phyloP scores from a whole-genome alignment of 345 rosid genomes.

The Arabidopsis suecica region DNA sequence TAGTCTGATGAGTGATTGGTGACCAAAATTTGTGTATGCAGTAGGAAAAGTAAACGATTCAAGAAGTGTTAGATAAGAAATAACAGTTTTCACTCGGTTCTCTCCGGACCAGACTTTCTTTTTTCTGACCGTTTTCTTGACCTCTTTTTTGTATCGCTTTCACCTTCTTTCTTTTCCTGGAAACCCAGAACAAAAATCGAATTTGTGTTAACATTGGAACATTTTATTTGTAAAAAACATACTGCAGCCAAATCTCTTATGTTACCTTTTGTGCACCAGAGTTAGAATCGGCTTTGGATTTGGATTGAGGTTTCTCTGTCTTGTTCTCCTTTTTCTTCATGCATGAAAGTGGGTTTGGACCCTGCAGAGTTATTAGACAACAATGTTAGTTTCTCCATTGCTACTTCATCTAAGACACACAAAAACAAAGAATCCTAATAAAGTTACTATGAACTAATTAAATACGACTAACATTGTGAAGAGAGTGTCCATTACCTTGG shows the following conservation, averaged over 20 bases:
- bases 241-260: neutral
- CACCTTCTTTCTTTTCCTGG: constrained; percentile 32
- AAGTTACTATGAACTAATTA: neutral
- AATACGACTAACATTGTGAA: neutral
- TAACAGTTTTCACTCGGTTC: constrained; percentile 16
- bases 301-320: constrained; percentile 40
- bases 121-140: constrained; percentile 32
- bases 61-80: neutral
- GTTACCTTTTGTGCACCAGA: constrained; percentile 49
- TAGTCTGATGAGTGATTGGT: neutral
- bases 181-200: neutral
- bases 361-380: constrained; percentile 56
- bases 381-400: constrained; percentile 14
- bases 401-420: neutral
- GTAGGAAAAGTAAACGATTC: neutral
- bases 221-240: constrained; percentile 2
- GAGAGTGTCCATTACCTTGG: constrained; percentile 56
- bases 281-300: constrained; percentile 31
- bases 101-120: constrained; percentile 31
- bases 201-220: neutral
- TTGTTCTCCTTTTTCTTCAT: constrained; percentile 62
- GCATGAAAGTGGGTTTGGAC: constrained; percentile 86
- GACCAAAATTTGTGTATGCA: constrained; percentile 11
- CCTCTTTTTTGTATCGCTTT: constrained; percentile 23
- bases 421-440: neutral